These are phyloP conservation scores for Mycena vitilis DNA, from an alignment of 768 basidiomycete species.

Conservation along the genomic window DNA sequence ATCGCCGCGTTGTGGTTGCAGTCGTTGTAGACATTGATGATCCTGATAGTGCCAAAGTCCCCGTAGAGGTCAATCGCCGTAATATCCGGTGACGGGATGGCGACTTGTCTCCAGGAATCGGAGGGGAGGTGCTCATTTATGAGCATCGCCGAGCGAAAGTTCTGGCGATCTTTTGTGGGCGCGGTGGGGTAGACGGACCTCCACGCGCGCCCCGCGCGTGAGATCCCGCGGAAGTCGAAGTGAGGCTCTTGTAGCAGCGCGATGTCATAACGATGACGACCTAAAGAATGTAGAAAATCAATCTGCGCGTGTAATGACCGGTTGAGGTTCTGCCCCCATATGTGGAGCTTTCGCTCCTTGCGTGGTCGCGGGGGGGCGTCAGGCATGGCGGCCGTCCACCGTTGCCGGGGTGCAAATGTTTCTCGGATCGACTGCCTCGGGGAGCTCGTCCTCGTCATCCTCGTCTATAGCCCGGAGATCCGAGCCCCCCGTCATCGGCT, in stretches of 20 bases:
- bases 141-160: slow-evolving; percentile 15
- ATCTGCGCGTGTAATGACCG: slow-evolving; percentile 35
- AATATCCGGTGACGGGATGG: slow-evolving; percentile 23
- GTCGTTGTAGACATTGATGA: slow-evolving; percentile 44
- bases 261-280: slow-evolving; percentile 36
- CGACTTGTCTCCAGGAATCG: slow-evolving; percentile 1
- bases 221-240: slow-evolving; percentile 17
- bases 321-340: slow-evolving; percentile 44
- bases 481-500: too few relatives aligned
- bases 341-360: slow-evolving; percentile 13
- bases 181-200: slow-evolving; percentile 40
- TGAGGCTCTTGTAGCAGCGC: slow-evolving; percentile 30
- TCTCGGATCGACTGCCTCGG: neutral
- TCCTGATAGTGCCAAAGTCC: slow-evolving; percentile 29
- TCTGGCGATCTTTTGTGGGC: slow-evolving; percentile 8
- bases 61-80: slow-evolving; percentile 32
- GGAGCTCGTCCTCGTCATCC: neutral
- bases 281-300: slow-evolving; percentile 16
- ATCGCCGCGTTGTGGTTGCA: slow-evolving; percentile 23
- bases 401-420: neutral
- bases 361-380: neutral
- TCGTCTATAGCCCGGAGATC: neutral
- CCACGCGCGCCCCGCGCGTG: slow-evolving; percentile 33
- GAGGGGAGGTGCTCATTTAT: slow-evolving; percentile 13
- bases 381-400: slow-evolving; percentile 1